Conservation (phyloP, 371 early-diverging fungal species). For the Apophysomyces trapeziformis region DNA sequence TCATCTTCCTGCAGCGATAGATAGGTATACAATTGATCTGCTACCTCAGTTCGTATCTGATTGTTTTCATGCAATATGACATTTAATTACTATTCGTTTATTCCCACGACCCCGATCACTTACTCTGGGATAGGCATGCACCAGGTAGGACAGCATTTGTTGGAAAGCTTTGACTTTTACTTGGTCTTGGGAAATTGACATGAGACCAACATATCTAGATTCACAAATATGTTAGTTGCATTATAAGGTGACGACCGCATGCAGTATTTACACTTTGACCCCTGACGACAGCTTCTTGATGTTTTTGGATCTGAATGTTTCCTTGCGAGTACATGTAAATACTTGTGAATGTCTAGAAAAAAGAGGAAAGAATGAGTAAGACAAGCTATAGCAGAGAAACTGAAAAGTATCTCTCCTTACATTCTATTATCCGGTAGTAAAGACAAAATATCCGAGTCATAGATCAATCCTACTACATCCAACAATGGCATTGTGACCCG, state of each 20-base stretch:
- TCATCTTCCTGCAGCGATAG: constrained; percentile 44
- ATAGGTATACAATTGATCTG: constrained; percentile 57
- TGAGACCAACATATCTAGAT: constrained; percentile 43
- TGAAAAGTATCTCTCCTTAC: constrained; percentile 23
- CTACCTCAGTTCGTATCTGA: constrained; percentile 52
- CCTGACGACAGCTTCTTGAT: constrained; percentile 48
- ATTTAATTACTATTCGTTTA: not conserved
- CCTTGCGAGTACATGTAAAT: constrained; percentile 34
- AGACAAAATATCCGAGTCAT: constrained; percentile 57
- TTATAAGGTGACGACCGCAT: too few species aligned
- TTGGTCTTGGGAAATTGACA: constrained; percentile 26
- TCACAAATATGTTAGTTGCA: too few species aligned
- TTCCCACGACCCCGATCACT: constrained; percentile 11
- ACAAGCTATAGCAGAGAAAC: constrained; percentile 5
- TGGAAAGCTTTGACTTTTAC: constrained; percentile 45
- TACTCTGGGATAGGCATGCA: constrained; percentile 60
- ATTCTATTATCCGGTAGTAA: constrained; percentile 39
- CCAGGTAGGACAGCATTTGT: constrained; percentile 51
- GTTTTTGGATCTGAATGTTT: constrained; percentile 44
- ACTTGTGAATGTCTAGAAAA: constrained; percentile 36
- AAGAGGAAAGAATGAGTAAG: not conserved
- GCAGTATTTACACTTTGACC: constrained; percentile 50
- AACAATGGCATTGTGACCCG: constrained; percentile 70
- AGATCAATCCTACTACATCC: constrained; percentile 69
- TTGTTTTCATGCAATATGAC: not conserved